phyloP scores from a whole-genome alignment of 2,329 filamentous ascomycete species.

The Fusarium circinatum region DNA sequence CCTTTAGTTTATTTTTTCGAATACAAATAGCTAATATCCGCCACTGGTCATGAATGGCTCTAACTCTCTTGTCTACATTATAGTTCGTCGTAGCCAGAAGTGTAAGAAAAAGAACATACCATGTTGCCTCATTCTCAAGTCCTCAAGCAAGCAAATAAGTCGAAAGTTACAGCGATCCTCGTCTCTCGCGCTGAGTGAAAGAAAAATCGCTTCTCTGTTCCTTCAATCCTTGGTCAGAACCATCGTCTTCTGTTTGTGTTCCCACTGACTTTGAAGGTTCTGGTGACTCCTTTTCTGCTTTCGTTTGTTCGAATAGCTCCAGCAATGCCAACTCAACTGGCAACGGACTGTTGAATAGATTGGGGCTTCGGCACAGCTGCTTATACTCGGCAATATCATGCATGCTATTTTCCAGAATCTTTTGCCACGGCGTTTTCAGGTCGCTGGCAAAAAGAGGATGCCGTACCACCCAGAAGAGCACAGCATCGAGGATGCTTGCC shows the following conservation, averaged over 20 bases:
- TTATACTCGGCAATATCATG: slow-evolving; percentile 44
- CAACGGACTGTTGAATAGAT: slow-evolving; percentile 22
- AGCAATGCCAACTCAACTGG: slow-evolving; percentile 31
- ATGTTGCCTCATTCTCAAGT: neutral
- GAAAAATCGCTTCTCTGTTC: neutral
- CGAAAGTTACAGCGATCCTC: slow-evolving; percentile 30
- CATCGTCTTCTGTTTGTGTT: neutral
- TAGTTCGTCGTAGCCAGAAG: slow-evolving; percentile 4
- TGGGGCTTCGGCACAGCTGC: slow-evolving; percentile 19
- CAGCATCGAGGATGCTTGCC: slow-evolving; percentile 45
- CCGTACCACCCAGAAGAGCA: slow-evolving; percentile 43
- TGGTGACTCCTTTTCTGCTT: neutral
- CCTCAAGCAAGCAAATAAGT: neutral
- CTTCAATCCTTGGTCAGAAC: neutral
- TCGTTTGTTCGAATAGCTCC: slow-evolving; percentile 33
- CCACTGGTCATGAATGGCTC: slow-evolving; percentile 4
- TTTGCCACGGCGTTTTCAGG: slow-evolving; percentile 42
- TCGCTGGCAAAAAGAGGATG: slow-evolving; percentile 39
- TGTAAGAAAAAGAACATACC: slow-evolving; percentile 3
- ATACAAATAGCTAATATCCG: neutral
- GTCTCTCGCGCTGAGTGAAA: slow-evolving; percentile 19
- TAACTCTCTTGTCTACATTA: slow-evolving; percentile 24
- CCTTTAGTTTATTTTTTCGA: neutral
- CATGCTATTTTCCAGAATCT: slow-evolving; percentile 38
- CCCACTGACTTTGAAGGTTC: neutral